phyloP scores from a whole-genome alignment of 768 basidiomycete species.

The Phylloporus sp. region DNA sequence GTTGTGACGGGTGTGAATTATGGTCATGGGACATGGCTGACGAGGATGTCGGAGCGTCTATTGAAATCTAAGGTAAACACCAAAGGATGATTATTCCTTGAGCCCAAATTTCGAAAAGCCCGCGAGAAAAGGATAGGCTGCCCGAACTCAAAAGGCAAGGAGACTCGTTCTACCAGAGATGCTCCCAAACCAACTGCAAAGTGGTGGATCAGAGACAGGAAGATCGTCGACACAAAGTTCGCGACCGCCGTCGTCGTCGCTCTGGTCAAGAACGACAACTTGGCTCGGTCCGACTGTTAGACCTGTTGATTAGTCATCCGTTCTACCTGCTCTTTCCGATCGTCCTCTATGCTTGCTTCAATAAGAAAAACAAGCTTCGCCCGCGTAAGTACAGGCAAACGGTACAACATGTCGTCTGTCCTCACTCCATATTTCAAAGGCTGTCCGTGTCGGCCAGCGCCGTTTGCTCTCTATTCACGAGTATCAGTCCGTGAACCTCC shows the following conservation, averaged over 20 bases:
- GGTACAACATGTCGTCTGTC: not conserved
- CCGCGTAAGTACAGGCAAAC: conserved; percentile 42
- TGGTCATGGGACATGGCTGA: conserved; percentile 22
- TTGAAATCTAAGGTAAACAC: conserved; percentile 7
- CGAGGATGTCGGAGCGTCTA: conserved; percentile 5
- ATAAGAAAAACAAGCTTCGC: conserved; percentile 62
- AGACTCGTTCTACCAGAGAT: conserved; percentile 58
- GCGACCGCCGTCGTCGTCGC: conserved; percentile 75
- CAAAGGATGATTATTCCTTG: conserved; percentile 49
- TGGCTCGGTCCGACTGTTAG: not conserved
- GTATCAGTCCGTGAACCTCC: conserved; percentile 91
- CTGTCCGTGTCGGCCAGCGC: conserved; percentile 74
- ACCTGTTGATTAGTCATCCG: too few relatives aligned
- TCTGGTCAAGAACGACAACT: too few relatives aligned
- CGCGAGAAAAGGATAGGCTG: conserved; percentile 41
- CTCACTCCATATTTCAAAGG: conserved; percentile 34
- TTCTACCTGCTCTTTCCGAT: conserved; percentile 13
- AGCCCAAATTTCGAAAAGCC: conserved; percentile 77
- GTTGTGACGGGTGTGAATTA: conserved; percentile 22
- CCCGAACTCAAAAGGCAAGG: conserved; percentile 84
- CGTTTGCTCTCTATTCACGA: conserved; percentile 96
- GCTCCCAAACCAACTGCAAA: conserved; percentile 36
- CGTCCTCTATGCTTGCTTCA: conserved; percentile 57
- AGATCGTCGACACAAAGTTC: conserved; percentile 28
- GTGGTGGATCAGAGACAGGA: conserved; percentile 70